Conservation (phyloP, 176 grass and related monocot genomes). For the Elaeis guineensis region DNA sequence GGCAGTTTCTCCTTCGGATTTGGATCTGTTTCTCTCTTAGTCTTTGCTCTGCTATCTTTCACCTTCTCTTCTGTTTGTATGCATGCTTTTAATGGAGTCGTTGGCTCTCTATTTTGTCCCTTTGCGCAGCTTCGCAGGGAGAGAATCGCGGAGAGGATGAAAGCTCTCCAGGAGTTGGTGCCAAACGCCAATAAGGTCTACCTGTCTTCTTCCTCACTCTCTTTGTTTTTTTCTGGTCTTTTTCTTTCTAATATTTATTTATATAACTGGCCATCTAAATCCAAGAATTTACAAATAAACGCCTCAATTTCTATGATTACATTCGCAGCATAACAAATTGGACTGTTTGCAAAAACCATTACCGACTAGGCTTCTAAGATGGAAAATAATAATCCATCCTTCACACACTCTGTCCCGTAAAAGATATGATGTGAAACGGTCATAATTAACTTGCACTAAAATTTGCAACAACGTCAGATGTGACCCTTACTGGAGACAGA, state of each 20-base stretch:
- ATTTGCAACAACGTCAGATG: too few species aligned
- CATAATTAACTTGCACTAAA: too few species aligned
- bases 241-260: neutral
- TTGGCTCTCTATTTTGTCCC: neutral
- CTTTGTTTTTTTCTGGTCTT: slow-evolving; percentile 14
- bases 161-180: slow-evolving; percentile 85
- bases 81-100: neutral
- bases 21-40: neutral
- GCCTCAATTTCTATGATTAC: too few species aligned
- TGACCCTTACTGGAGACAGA: too few species aligned
- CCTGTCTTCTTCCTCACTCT: slow-evolving; percentile 5
- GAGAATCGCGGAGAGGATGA: slow-evolving; percentile 98
- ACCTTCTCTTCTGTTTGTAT: slow-evolving; percentile 5
- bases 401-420: too few species aligned
- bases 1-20: neutral
- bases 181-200: slow-evolving; percentile 84
- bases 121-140: slow-evolving; percentile 78
- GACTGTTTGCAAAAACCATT: too few species aligned
- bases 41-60: neutral
- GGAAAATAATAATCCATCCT: too few species aligned
- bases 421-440: too few species aligned
- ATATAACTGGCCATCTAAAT: too few species aligned
- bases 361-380: too few species aligned
- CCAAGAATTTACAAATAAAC: too few species aligned
- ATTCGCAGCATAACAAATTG: too few species aligned